Evolutionary conservation across 2,329 filamentous ascomycete species (phyloP), one percentile per base, ranked within the genome.

Genomic region (Aspergillus unguis): DNA sequence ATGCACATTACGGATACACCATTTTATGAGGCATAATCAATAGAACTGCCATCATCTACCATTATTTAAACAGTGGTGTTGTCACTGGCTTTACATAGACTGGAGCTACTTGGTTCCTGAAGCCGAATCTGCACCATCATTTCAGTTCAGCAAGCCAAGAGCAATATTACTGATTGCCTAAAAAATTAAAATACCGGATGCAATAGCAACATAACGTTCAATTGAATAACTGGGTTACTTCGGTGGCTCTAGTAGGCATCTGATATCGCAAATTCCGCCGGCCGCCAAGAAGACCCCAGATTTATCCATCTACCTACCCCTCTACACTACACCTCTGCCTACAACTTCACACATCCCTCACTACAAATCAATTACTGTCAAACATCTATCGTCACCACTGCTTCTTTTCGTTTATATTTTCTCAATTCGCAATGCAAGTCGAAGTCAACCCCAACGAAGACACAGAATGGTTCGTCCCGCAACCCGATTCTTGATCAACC

Each of bases 391-490:
- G 17, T 5, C 23, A 6, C 5, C 7, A 26, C n/a, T 29, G 4
- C 28, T 42, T 25, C 23, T 23, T n/a, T 4, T n/a, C 7, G 6
- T 6, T 17, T 17, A 17, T 17, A 17, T 17, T 17, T 17, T 17
- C 43, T 36, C 27, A 32, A 23, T 45, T 7, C 56, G 65, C 69
- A 65, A 69, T 86, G 58, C 81, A 86, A 65, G 94, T 99, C 55
- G 91, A 92, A 41, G 87, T 99, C 61, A 87, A 97, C 69, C 92
- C 92, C 31, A 95, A 97, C 68, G 94, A 91, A 58, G 94, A 99
- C 70, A 99, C 94, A 58, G 94, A 99, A 86, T 99, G 94, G 94
- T 63, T 28, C 44, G 52, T 92, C 48, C 33, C 28, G 45, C 17
- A 17, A 17, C 17, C 17, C 17, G 17, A 17, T 17, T 17, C 17